Base-by-base conservation (phyloP, 306 rosid genomes). In the Castanopsis chinensis region DNA sequence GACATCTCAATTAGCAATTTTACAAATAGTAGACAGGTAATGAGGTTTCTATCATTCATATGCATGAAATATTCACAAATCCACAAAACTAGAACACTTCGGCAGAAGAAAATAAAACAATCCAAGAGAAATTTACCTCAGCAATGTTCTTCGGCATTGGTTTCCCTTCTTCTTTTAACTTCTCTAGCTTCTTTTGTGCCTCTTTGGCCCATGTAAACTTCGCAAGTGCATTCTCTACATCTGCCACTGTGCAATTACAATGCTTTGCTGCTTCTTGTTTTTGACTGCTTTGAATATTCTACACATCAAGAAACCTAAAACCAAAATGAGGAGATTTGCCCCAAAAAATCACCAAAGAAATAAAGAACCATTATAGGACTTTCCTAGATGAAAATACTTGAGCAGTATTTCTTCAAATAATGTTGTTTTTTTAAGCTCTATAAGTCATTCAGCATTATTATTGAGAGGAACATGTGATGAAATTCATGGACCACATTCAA, bases 121-220 rank as follows among this genome's bases (percentile, higher is more conserved):
- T 37, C 25, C 45, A 30, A 28, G 18, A 80, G 74, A 72, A 78
- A 83, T 20, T 73, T 81, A 91, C 92, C 88, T 95, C 99, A 6
- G 78, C 79, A 32, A 95, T 35, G 84, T 72, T 91, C 80, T 71
- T 92, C 0, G 98, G 98, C 86, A 89, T 73, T 7, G 99, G 97
- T 83, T 95, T 95, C 83, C 98, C 98, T 89, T 95, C 98, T 88
- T 89, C 83, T 76, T 91, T 73, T 76, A 92, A 79, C 84, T 85
- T 82, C 53, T 82, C 84, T n/a, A 95, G 81, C 94, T 90, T 92
- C 87, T 83, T 91, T 70, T 92, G 89, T 20, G 98, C 99, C 75
- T 83, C 93, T 85, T 86, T 91, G 32, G 98, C 98, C 99, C 99
- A 95, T 19, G 89, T 83, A 84, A 91, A 95, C 90, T 91, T 95